A percentile compares a stretch with the other conserved stretches of the same genome.
Evolutionary conservation across 257 asterid genomes (phyloP).

Genomic region (Primulina eburnea): DNA sequence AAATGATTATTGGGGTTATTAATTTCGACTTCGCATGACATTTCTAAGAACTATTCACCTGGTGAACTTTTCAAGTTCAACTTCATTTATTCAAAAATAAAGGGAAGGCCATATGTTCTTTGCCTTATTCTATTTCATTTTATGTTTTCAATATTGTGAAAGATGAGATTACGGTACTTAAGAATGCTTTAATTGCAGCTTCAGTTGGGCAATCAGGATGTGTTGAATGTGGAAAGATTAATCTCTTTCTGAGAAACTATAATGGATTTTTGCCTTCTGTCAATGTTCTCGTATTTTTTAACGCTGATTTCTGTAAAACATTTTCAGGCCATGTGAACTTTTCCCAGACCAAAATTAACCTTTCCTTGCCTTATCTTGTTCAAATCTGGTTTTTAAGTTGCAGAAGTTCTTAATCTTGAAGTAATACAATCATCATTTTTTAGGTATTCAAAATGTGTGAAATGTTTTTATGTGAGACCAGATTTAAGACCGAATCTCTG

Average conservation of each 20-base stretch:
- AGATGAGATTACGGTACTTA: not conserved
- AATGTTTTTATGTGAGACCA: no score
- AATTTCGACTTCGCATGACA: conserved; percentile 25
- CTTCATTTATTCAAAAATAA: conserved; percentile 47
- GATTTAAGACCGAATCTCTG: no score
- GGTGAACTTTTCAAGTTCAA: conserved; percentile 36
- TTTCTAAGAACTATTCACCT: conserved; percentile 21
- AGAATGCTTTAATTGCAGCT: conserved; percentile 26
- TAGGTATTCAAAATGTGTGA: no score
- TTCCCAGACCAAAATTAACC: no score
- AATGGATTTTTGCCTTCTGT: not conserved
- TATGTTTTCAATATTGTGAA: conserved; percentile 33
- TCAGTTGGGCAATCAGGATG: conserved; percentile 22
- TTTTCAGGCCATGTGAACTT: no score
- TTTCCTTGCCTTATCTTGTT: no score
- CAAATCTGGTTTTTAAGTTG: no score
- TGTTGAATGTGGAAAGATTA: conserved; percentile 15
- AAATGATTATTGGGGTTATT: conserved; percentile 61
- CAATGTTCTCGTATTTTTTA: no score
- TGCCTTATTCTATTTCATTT: conserved; percentile 25
- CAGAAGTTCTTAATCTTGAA: no score
- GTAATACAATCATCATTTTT: no score
- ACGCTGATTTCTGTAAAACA: no score
- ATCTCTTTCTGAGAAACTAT: conserved; percentile 12
- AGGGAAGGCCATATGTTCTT: conserved; percentile 23